Conservation (phyloP, 305 asterid species). For the Solanum hybrid region DNA sequence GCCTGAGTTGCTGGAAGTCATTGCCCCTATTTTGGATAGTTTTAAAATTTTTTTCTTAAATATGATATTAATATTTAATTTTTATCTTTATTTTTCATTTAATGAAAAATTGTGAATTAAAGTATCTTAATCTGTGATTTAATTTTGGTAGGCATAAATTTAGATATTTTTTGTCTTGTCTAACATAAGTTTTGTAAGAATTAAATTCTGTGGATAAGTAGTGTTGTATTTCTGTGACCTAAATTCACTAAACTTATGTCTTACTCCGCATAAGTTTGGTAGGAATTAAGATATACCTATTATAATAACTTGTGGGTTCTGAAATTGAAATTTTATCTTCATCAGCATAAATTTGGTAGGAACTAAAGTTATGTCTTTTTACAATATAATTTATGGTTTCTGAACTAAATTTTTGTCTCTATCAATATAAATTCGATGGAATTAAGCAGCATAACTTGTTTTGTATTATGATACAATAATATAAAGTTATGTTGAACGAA, state of each 20-base stretch:
- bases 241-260: too few relatives aligned
- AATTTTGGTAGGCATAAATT: neutral
- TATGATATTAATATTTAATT: too few relatives aligned
- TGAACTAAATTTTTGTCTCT: too few relatives aligned
- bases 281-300: neutral
- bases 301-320: too few relatives aligned
- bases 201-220: too few relatives aligned
- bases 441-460: neutral
- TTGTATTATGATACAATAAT: too few relatives aligned
- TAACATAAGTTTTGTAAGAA: too few relatives aligned
- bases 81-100: neutral
- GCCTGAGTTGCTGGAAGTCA: neutral
- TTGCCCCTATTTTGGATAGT: neutral
- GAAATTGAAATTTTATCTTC: neutral
- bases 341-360: neutral
- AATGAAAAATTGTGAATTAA: too few relatives aligned
- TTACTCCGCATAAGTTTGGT: neutral
- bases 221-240: neutral
- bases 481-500: too few relatives aligned
- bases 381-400: too few relatives aligned
- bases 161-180: too few relatives aligned
- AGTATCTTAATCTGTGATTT: neutral
- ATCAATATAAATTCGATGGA: neutral
- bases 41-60: neutral
- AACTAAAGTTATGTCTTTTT: too few relatives aligned